Evolutionary conservation across 2,329 filamentous ascomycete genomes (phyloP), one percentile per base, ranked within the genome.

Genomic region (Immersiporthe knoxdaviesiana): DNA sequence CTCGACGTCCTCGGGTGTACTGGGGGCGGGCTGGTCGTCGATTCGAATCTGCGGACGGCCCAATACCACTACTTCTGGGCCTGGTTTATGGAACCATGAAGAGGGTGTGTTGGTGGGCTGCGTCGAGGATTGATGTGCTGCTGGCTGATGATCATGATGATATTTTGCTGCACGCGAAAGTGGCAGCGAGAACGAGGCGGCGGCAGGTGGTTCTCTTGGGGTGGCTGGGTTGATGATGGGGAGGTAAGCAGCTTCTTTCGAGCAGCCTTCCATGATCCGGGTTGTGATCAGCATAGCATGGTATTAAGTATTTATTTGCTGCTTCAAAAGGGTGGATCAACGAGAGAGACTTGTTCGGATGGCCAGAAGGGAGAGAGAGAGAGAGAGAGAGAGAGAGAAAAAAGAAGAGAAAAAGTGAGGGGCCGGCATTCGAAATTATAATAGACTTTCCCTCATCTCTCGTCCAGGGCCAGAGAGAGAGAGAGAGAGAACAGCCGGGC

Each of bases 81-180:
- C 63, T 4, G 60, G 54, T 54, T 69, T 69, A 21, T 47, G 60
- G 21, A 54, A n/a, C 68, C 68, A 69, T 4, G 52, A 52, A 11
- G 65, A 64, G 10, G 30, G 50, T 8, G 50, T 12, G 32, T 5
- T 64, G 44, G 14, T 59, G 41, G 32, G 44, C 35, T 7, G n/a
- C n/a, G n/a, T 54, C 2, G 24, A 18, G 18, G 63, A 8, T 2
- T 27, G 18, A 8, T 56, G 35, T 3, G 37, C 50, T 27, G 21
- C 12, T 12, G 4, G n/a, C 3, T 6, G 63, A 27, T 41, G 4
- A 12, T 21, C 50, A 27, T 56, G 12, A 10, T 44, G n/a, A 8
- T 8, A 4, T 16, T 21, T 52, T 27, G 21, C 32, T 27, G 21
- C 32, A 18, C 11, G 12, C 14, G 63, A 24, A 4, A 37, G 2